phyloP scores from a whole-genome alignment of 2,329 filamentous ascomycete species.

The Metarhizium guizhouense region DNA sequence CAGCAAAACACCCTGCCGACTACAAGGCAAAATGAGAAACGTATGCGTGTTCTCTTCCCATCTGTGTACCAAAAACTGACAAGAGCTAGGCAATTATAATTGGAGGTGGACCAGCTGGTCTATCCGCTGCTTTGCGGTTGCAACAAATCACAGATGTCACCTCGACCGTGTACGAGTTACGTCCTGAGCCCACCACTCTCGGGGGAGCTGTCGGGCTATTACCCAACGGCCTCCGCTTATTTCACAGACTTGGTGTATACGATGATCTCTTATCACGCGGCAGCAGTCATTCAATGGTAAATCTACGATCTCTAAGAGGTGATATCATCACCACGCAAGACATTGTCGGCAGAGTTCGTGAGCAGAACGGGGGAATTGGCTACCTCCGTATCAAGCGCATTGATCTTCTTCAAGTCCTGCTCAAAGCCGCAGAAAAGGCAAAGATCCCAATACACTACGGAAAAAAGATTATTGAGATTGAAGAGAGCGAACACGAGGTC shows the following conservation, averaged over 20 bases:
- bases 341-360: slow-evolving; percentile 30
- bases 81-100: slow-evolving; percentile 6
- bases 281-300: slow-evolving; percentile 58
- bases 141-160: slow-evolving; percentile 1
- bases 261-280: slow-evolving; percentile 47
- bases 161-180: slow-evolving; percentile 7
- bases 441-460: slow-evolving; percentile 49
- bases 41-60: background rate
- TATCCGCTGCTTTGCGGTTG: slow-evolving; percentile 2
- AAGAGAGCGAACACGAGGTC: slow-evolving; percentile 49
- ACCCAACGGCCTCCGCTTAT: slow-evolving; percentile 59
- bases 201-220: slow-evolving; percentile 8
- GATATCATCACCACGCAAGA: slow-evolving; percentile 51
- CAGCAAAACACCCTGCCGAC: background rate
- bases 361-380: slow-evolving; percentile 51
- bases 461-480: slow-evolving; percentile 56
- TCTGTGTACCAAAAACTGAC: background rate
- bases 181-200: slow-evolving; percentile 5
- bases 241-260: slow-evolving; percentile 59
- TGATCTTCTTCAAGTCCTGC: slow-evolving; percentile 52
- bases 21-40: background rate
- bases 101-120: slow-evolving; percentile 5
- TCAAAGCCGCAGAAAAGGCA: slow-evolving; percentile 42
- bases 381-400: slow-evolving; percentile 51
- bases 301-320: slow-evolving; percentile 51